phyloP scores from a whole-genome alignment of 495 filamentous ascomycete species.

The Aspergillus conjunctus region DNA sequence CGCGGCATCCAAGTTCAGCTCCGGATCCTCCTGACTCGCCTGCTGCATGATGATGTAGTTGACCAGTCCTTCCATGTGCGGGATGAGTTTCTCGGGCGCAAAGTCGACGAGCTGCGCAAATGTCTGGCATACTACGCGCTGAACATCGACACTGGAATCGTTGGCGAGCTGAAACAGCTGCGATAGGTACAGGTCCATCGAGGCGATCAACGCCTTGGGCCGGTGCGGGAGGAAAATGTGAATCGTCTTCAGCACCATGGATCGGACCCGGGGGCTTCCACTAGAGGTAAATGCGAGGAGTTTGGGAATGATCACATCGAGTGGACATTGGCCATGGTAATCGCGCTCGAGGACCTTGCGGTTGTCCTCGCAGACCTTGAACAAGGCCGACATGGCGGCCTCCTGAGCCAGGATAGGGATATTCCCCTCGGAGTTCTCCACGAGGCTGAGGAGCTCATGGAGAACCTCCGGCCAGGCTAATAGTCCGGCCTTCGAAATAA shows the following conservation, averaged over 20 bases:
- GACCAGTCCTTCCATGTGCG: conserved; percentile 85
- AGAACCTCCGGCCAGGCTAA: conserved; percentile 90
- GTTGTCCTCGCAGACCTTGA: conserved; percentile 97
- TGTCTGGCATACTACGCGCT: conserved; percentile 87
- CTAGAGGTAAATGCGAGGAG: conserved; percentile 83
- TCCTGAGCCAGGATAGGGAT: conserved; percentile 74
- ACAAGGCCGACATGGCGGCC: conserved; percentile 87
- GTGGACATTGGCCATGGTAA: conserved; percentile 79
- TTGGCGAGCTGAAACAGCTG: conserved; percentile 78
- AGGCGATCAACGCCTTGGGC: conserved; percentile 71
- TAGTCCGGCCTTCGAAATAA: conserved; percentile 81
- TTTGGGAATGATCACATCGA: conserved; percentile 88
- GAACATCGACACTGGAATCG: conserved; percentile 75
- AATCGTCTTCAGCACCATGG: conserved; percentile 76
- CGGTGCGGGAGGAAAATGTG: conserved; percentile 88
- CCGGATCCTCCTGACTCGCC: conserved; percentile 77
- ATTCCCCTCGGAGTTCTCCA: conserved; percentile 71
- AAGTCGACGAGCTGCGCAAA: conserved; percentile 93
- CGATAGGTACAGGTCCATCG: conserved; percentile 77
- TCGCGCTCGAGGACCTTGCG: conserved; percentile 82
- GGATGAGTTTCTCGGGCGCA: conserved; percentile 82
- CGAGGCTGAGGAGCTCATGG: conserved; percentile 73
- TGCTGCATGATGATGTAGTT: conserved; percentile 93
- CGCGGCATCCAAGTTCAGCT: conserved; percentile 90
- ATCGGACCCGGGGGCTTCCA: conserved; percentile 71